A percentile compares a stretch with the other conserved stretches of the same genome.
These are phyloP conservation scores for Penicillium thymicola DNA, from an alignment of 2,329 filamentous ascomycete species.

Conservation along the genomic window DNA sequence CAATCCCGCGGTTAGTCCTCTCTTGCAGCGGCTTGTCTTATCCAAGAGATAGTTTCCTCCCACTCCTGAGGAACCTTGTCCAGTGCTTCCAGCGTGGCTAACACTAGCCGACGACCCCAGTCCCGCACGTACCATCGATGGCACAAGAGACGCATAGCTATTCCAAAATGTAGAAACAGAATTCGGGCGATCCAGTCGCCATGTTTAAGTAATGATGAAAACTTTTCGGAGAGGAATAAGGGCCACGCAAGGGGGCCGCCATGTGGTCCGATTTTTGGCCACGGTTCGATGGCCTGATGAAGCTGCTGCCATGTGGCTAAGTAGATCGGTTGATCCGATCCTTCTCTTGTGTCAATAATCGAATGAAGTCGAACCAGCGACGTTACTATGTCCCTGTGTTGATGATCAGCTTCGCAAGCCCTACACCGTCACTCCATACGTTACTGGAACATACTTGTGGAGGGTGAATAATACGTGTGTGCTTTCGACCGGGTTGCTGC, in stretches of 20 bases:
- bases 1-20: slow-evolving; percentile 4
- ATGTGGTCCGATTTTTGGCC: slow-evolving; percentile 28
- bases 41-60: slow-evolving; percentile 29
- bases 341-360: slow-evolving; percentile 16
- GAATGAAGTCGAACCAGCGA: slow-evolving; percentile 21
- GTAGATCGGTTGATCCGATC: slow-evolving; percentile 18
- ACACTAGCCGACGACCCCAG: slow-evolving; percentile 30
- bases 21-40: slow-evolving; percentile 22
- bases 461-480: slow-evolving; percentile 14
- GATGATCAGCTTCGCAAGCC: neutral
- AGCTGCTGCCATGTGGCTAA: slow-evolving; percentile 27
- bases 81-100: slow-evolving; percentile 26
- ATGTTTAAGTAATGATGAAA: slow-evolving; percentile 23
- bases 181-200: slow-evolving; percentile 33
- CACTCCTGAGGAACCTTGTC: slow-evolving; percentile 27
- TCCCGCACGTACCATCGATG: slow-evolving; percentile 35
- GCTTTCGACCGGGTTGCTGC: neutral
- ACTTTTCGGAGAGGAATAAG: slow-evolving; percentile 28
- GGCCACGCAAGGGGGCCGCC: slow-evolving; percentile 33
- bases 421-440: neutral
- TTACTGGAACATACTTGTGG: slow-evolving; percentile 14
- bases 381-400: slow-evolving; percentile 22
- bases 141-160: slow-evolving; percentile 31
- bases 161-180: slow-evolving; percentile 31
- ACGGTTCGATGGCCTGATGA: slow-evolving; percentile 25